A percentile compares a stretch with the other conserved stretches of the same genome.
phyloP scores from a whole-genome alignment of 192 early-diverging fungal genomes.

The Coemansia sp. region DNA sequence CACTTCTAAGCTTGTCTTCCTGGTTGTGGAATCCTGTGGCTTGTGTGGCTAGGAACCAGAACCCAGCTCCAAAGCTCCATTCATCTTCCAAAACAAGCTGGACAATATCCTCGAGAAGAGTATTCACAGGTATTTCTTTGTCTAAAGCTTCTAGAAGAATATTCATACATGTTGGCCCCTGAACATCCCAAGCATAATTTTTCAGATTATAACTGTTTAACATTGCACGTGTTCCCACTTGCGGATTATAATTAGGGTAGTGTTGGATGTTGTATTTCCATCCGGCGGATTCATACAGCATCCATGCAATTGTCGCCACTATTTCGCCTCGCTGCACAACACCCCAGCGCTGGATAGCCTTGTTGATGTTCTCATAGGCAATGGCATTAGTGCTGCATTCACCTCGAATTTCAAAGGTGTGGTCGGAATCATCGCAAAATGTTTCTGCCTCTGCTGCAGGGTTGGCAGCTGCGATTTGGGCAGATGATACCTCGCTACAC shows the following conservation, averaged over 20 bases:
- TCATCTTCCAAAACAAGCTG: background rate
- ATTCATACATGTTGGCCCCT: background rate
- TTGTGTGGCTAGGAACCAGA: conserved; percentile 32
- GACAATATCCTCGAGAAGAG: background rate
- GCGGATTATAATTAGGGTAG: conserved; percentile 1
- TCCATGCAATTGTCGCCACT: conserved; percentile 31
- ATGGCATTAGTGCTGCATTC: background rate
- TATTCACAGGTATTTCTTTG: background rate
- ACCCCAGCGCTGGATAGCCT: conserved; percentile 22
- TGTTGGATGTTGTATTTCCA: conserved; percentile 43
- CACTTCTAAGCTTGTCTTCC: background rate
- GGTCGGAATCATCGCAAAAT: background rate
- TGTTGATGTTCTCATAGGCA: conserved; percentile 15
- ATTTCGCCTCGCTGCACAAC: conserved; percentile 28
- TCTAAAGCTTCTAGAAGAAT: background rate
- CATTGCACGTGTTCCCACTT: conserved; percentile 2
- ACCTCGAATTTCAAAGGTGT: background rate
- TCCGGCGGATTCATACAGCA: conserved; percentile 27
- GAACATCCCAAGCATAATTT: background rate
- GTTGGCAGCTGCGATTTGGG: conserved; percentile 1
- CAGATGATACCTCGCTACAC: background rate
- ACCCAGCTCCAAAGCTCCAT: conserved; percentile 30
- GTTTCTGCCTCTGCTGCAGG: background rate
- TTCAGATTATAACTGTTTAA: background rate
- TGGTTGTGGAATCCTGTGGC: conserved; percentile 16